Conservation (phyloP, 106 monocot genomes). For the Dioscorea dumetorum region DNA sequence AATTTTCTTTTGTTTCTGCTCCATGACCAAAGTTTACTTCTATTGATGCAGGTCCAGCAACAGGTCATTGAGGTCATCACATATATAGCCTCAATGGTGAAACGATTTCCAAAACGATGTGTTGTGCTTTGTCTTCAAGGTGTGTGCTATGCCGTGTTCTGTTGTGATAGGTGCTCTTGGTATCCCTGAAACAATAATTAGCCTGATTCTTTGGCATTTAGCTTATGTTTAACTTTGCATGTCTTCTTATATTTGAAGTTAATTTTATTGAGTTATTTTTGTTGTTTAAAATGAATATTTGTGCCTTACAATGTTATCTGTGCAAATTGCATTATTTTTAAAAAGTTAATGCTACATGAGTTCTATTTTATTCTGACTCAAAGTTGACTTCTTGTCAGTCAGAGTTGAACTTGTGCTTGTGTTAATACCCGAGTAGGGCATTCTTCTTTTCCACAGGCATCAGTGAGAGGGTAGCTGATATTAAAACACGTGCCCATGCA, state of each 20-base stretch:
- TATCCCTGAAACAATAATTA: background rate
- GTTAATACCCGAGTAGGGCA: background rate
- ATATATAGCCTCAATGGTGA: constrained; percentile 70
- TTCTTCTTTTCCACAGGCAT: constrained; percentile 45
- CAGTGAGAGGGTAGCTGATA: constrained; percentile 95
- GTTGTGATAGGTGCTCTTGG: background rate
- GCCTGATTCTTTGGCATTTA: too few species aligned
- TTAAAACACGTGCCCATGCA: constrained; percentile 90
- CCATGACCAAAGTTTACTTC: too few species aligned
- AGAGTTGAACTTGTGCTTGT: background rate
- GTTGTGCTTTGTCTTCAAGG: constrained; percentile 85
- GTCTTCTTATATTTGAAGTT: too few species aligned
- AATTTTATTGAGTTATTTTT: too few species aligned
- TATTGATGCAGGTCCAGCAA: constrained; percentile 70
- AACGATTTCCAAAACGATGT: constrained; percentile 84
- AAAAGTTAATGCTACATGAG: background rate
- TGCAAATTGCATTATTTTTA: background rate
- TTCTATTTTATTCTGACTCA: too few species aligned
- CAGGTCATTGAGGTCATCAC: constrained; percentile 90
- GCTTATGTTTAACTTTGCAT: too few species aligned
- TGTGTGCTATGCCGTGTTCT: constrained; percentile 12
- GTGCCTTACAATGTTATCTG: background rate
- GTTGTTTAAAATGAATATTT: background rate
- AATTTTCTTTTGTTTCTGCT: too few species aligned
- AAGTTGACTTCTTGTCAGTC: too few species aligned